A percentile compares a stretch with the other conserved stretches of the same genome.
Conservation (phyloP, 1,284 basidiomycete species). For the Porogramme epimiltina region DNA sequence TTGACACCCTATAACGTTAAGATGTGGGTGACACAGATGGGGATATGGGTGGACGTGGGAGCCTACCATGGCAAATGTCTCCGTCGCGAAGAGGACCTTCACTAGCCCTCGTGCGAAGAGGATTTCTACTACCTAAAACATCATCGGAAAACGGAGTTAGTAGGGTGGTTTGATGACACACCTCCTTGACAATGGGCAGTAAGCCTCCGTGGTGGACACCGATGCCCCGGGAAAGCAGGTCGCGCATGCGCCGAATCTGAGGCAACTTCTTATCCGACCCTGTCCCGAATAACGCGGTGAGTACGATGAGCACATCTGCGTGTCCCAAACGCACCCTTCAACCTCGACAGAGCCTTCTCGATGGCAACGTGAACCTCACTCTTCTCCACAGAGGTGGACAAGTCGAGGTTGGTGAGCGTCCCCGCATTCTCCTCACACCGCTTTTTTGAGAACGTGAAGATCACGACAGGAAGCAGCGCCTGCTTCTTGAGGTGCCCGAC, state of each 20-base stretch:
- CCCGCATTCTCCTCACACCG: conserved; percentile 95
- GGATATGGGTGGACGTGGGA: neutral
- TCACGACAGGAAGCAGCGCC: conserved; percentile 88
- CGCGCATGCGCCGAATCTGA: conserved; percentile 91
- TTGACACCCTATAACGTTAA: conserved; percentile 80
- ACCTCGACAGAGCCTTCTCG: conserved; percentile 87
- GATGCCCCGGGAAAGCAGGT: conserved; percentile 90
- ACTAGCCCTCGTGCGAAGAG: conserved; percentile 95
- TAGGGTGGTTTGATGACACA: too few relatives aligned
- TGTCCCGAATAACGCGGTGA: too few relatives aligned
- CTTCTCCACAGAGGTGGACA: conserved; percentile 89
- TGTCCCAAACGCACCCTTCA: conserved; percentile 78
- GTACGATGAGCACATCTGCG: too few relatives aligned
- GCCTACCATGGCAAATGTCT: conserved; percentile 96
- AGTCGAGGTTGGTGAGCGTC: conserved; percentile 86
- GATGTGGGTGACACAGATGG: conserved; percentile 4
- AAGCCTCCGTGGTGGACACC: conserved; percentile 98
- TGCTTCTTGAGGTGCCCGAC: conserved; percentile 88
- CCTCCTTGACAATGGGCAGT: conserved; percentile 97
- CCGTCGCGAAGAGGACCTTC: conserved; percentile 97
- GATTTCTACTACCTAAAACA: conserved; percentile 85
- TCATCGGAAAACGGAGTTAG: neutral
- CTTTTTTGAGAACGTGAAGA: conserved; percentile 98
- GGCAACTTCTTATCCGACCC: conserved; percentile 93
- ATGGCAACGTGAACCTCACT: conserved; percentile 96